Evolutionary conservation across 768 basidiomycete genomes (phyloP).

Genomic region (Chalciporus pseudorubinellus): DNA sequence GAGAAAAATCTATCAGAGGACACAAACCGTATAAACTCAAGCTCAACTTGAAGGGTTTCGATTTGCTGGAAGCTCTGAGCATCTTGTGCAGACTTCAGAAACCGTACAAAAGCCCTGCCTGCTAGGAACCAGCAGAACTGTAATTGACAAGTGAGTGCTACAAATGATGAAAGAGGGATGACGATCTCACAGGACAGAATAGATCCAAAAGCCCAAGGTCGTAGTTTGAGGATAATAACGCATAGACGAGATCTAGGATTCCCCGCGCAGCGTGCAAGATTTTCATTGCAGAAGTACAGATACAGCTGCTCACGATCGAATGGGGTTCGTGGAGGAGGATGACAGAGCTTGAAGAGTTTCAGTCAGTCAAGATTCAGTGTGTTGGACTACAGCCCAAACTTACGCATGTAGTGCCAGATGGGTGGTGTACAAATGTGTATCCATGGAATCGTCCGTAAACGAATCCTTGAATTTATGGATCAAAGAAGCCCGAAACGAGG

Average conservation of each 20-base stretch:
- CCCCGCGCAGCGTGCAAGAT: constrained; percentile 65
- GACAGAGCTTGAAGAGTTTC: constrained; percentile 44
- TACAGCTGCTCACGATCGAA: constrained; percentile 53
- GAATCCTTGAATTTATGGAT: constrained; percentile 56
- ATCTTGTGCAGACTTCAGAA: constrained; percentile 61
- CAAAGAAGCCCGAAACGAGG: constrained; percentile 57
- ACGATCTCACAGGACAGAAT: constrained; percentile 60
- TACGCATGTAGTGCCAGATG: constrained; percentile 34
- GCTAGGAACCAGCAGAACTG: constrained; percentile 71
- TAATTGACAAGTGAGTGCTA: neutral
- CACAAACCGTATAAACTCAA: constrained; percentile 66
- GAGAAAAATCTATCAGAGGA: neutral
- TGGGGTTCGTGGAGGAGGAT: constrained; percentile 78
- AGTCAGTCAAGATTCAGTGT: constrained; percentile 38
- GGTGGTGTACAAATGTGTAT: constrained; percentile 53
- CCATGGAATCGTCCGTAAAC: constrained; percentile 50
- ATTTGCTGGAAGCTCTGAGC: constrained; percentile 55
- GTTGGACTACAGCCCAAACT: constrained; percentile 21
- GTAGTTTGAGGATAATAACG: constrained; percentile 66
- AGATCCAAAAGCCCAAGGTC: constrained; percentile 68
- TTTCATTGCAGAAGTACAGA: constrained; percentile 67
- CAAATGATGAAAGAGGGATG: neutral
- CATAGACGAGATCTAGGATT: constrained; percentile 65
- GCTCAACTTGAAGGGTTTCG: constrained; percentile 56
- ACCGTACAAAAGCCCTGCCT: constrained; percentile 64